Evolutionary conservation across 306 rosid genomes (phyloP).

Genomic region (Corylus avellana): DNA sequence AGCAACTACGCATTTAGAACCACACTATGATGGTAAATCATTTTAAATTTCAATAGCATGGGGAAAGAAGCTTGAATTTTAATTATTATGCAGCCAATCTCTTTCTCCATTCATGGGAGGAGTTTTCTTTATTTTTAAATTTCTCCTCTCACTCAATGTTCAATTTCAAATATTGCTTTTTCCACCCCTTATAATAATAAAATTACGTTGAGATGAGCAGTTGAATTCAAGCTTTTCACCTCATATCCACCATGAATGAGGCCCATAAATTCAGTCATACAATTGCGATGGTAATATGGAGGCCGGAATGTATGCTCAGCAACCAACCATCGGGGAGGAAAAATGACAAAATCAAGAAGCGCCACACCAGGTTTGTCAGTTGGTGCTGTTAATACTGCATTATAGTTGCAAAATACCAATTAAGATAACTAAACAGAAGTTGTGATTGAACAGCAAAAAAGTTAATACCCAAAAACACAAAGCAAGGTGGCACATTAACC

Average conservation of each 20-base stretch:
- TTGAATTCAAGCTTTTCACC: conserved; percentile 38
- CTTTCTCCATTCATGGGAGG: not conserved
- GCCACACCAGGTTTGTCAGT: conserved; percentile 93
- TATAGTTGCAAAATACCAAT: conserved; percentile 13
- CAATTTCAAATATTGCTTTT: not conserved
- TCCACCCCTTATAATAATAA: not conserved
- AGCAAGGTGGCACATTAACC: not conserved
- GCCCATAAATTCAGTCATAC: conserved; percentile 99
- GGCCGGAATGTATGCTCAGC: conserved; percentile 98
- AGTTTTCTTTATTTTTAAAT: not conserved
- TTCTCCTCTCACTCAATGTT: not conserved
- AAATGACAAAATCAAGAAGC: conserved; percentile 87
- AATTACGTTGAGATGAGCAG: not conserved
- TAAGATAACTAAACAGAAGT: not conserved
- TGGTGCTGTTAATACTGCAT: conserved; percentile 87
- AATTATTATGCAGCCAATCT: not conserved
- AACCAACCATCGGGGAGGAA: conserved; percentile 95
- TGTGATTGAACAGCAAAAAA: not conserved
- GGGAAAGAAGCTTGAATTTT: not conserved
- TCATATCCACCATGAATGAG: conserved; percentile 91
- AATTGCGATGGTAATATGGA: conserved; percentile 97
- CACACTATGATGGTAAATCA: not conserved
- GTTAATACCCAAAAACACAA: not conserved
- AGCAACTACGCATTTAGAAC: not conserved
- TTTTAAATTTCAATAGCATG: not conserved